A percentile compares a stretch with the other conserved stretches of the same genome.
Evolutionary conservation across 106 monocot species (phyloP).

Genomic region (Amphibolis antarctica): DNA sequence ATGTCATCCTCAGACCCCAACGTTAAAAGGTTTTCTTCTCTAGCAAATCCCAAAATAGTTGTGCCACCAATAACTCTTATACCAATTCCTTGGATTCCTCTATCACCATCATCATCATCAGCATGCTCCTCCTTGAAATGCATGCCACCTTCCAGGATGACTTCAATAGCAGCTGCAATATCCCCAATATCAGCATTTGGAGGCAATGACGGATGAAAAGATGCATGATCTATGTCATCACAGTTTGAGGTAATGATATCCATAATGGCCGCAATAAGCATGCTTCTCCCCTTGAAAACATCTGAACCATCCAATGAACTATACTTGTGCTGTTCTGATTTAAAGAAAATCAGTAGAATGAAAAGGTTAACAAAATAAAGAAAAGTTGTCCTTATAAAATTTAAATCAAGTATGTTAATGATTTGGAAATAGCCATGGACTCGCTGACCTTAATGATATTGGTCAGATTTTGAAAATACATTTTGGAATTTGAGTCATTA

Average conservation of each 20-base stretch:
- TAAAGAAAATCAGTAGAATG: slow-evolving; percentile 17
- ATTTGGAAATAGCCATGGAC: too few species aligned
- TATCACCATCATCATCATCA: slow-evolving; percentile 44
- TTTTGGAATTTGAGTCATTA: too few species aligned
- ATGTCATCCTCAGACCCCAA: slow-evolving; percentile 17
- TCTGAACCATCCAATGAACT: slow-evolving; percentile 42
- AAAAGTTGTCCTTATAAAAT: too few species aligned
- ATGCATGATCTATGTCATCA: slow-evolving; percentile 43
- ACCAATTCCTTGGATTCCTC: slow-evolving; percentile 70
- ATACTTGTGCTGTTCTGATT: slow-evolving; percentile 51
- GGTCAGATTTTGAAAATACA: too few species aligned
- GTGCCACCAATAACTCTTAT: slow-evolving; percentile 90
- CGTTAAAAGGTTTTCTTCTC: slow-evolving; percentile 17
- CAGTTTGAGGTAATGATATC: slow-evolving; percentile 86
- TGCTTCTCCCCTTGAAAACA: slow-evolving; percentile 71
- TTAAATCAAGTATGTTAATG: too few species aligned
- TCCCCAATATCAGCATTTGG: slow-evolving; percentile 70
- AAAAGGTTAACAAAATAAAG: slow-evolving; percentile 2
- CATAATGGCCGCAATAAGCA: slow-evolving; percentile 98
- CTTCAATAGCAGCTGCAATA: slow-evolving; percentile 75
- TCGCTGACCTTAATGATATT: too few species aligned
- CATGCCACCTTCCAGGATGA: slow-evolving; percentile 77
- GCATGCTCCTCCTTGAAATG: slow-evolving; percentile 44
- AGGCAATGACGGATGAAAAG: slow-evolving; percentile 51
- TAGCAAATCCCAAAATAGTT: slow-evolving; percentile 62